Evolutionary conservation across 495 filamentous ascomycete species (phyloP), one percentile per base, ranked within the genome.

Genomic region (Penicilliopsis zonata): DNA sequence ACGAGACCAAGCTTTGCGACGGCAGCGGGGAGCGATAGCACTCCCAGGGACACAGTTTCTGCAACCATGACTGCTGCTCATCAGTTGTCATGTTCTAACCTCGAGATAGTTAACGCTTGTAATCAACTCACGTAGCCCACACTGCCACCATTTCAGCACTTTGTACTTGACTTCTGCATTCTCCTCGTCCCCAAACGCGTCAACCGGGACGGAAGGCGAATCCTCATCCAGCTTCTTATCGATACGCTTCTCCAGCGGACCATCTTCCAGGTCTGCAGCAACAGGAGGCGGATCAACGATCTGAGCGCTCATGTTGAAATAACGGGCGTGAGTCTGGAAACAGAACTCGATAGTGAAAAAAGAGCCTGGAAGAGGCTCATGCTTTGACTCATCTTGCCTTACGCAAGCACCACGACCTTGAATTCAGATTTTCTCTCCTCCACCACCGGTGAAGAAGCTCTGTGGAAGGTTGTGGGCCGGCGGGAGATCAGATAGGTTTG

Each of bases 1-100:
- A 79, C 63, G 50, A 82, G 66, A 18, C 78, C 78, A 14, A 83
- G 44, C 5, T 61, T 59, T 17, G 78, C 76, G 21, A 82, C 71
- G n/a, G 70, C 73, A 5, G 58, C 51, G 3, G 78, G 78, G 14
- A 83, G 59, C 19, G 72, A 74, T 22, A 83, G 61, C 43, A 72
- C 72, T 28, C 78, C 78, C n/a, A 82, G 65, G 4, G 76, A 77
- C 23, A 82, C 76, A n/a, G 76, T 78, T 46, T 80, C 76, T 31
- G 78, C 78, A 44, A 83, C 76, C 53, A 82, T 70, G 34, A 82
- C 47, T 51, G 21, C n/a, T 30, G 18, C 3, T 4, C 12, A 13
- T 31, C 17, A 31, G 30, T 8, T 31, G 16, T 30, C 28, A 6
- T 16, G 13, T 16, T 28, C 6, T n/a, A 24, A 7, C n/a, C 22